phyloP scores from a whole-genome alignment of 1,284 basidiomycete genomes.

The Amylostereum chailletii region DNA sequence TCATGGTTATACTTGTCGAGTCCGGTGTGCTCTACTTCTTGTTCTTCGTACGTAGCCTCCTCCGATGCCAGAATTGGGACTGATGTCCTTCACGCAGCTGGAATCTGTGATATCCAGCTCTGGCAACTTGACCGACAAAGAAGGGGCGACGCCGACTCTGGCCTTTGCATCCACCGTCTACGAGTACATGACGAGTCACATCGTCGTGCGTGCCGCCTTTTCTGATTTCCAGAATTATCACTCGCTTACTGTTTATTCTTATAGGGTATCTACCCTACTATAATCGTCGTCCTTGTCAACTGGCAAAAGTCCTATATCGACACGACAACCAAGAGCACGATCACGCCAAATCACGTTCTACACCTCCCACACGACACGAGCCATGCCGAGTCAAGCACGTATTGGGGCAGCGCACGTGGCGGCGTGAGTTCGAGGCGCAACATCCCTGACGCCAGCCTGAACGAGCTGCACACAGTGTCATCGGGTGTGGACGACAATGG shows the following conservation, averaged over 20 bases:
- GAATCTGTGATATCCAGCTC: conserved; percentile 8
- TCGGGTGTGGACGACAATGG: too few relatives aligned
- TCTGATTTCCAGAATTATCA: background rate
- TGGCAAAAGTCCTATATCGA: conserved; percentile 10
- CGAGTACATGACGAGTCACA: conserved; percentile 7
- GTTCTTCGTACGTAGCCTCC: conserved; percentile 3
- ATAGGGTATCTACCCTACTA: conserved; percentile 13
- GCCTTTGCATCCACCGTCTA: conserved; percentile 11
- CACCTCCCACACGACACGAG: background rate
- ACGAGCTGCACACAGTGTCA: too few relatives aligned
- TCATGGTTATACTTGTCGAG: conserved; percentile 8
- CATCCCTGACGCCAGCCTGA: too few relatives aligned
- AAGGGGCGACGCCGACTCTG: conserved; percentile 1
- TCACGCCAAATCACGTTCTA: background rate
- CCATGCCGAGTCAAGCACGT: background rate
- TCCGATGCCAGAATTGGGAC: too few relatives aligned
- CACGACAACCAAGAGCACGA: background rate
- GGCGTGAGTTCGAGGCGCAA: too few relatives aligned
- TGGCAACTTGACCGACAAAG: conserved; percentile 3
- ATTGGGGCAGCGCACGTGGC: too few relatives aligned
- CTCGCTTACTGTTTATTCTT: background rate
- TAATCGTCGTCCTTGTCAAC: conserved; percentile 13
- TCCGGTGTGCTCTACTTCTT: conserved; percentile 7
- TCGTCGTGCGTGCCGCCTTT: conserved; percentile 9
- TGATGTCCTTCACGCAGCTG: conserved; percentile 1